Conservation (phyloP, 371 early-diverging fungal genomes). For the Rhizopus sp. region DNA sequence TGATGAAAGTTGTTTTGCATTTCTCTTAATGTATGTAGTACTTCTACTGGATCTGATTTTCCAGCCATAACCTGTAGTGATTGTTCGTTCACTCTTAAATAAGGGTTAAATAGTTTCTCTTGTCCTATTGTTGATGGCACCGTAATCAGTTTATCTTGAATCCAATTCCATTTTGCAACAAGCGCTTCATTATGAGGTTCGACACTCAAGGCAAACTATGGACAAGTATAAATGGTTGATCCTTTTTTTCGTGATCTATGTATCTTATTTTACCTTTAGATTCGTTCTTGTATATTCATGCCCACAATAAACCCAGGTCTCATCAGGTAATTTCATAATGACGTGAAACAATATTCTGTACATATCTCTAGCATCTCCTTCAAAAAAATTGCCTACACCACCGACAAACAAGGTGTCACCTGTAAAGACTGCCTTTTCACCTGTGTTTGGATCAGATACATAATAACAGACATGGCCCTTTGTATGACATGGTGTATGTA, state of each 20-base stretch:
- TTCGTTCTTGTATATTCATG: conserved; percentile 40
- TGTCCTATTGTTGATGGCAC: conserved; percentile 89
- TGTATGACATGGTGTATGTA: conserved; percentile 90
- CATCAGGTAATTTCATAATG: conserved; percentile 76
- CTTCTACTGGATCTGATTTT: conserved; percentile 72
- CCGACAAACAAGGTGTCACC: conserved; percentile 51
- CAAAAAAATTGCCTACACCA: conserved; percentile 94
- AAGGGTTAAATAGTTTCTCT: conserved; percentile 86
- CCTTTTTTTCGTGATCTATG: neutral
- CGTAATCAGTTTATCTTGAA: conserved; percentile 54
- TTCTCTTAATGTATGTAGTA: conserved; percentile 75
- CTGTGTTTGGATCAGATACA: conserved; percentile 59
- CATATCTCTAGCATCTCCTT: conserved; percentile 90
- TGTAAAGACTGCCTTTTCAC: conserved; percentile 50
- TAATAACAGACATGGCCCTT: conserved; percentile 87
- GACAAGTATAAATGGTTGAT: neutral
- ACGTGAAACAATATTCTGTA: conserved; percentile 71
- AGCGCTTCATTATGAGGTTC: conserved; percentile 54
- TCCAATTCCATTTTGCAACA: conserved; percentile 62
- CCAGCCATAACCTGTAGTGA: conserved; percentile 65
- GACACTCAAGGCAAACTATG: conserved; percentile 49
- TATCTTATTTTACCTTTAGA: conserved; percentile 30
- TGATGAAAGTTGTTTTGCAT: conserved; percentile 63
- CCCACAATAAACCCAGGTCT: conserved; percentile 91
- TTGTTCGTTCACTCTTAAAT: conserved; percentile 80